These are phyloP conservation scores for Tricholoma bakamatsutake DNA, from an alignment of 768 basidiomycete genomes.

Conservation along the genomic window DNA sequence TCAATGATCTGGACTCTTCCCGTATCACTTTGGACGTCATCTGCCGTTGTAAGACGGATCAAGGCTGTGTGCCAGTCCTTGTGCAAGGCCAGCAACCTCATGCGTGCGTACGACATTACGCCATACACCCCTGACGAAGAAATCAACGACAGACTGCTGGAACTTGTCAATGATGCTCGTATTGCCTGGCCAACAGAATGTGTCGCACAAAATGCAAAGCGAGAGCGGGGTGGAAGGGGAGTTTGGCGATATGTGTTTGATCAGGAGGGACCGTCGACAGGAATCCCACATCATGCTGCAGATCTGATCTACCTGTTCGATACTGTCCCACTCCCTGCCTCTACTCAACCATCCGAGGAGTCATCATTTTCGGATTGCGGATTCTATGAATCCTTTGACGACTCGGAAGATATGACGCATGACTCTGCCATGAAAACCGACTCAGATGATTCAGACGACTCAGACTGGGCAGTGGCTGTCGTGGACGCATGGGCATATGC, in stretches of 20 bases:
- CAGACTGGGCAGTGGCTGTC: conserved; percentile 48
- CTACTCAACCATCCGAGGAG: conserved; percentile 12
- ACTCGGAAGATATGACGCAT: conserved; percentile 26
- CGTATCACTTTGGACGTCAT: conserved; percentile 57
- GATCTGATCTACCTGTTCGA: conserved; percentile 79
- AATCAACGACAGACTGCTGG: conserved; percentile 61
- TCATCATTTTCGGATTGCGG: conserved; percentile 14
- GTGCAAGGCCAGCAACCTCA: conserved; percentile 49
- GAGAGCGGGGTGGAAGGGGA: conserved; percentile 46
- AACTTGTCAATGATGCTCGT: conserved; percentile 68
- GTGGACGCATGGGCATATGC: conserved; percentile 65
- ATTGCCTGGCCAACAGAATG: conserved; percentile 76
- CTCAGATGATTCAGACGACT: conserved; percentile 20
- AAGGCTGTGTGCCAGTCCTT: conserved; percentile 73
- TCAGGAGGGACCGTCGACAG: conserved; percentile 65
- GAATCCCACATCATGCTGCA: conserved; percentile 61
- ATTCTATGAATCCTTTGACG: conserved; percentile 28
- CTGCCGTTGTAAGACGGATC: conserved; percentile 57
- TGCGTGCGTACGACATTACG: conserved; percentile 69
- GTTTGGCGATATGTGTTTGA: conserved; percentile 83
- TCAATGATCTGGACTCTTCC: conserved; percentile 57
- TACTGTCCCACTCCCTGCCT: conserved; percentile 53
- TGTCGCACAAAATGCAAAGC: conserved; percentile 44
- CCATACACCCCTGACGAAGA: conserved; percentile 58
- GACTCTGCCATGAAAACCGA: conserved; percentile 14